Evolutionary conservation across 768 basidiomycete genomes (phyloP).

Genomic region (Leucogyrophana mollusca): DNA sequence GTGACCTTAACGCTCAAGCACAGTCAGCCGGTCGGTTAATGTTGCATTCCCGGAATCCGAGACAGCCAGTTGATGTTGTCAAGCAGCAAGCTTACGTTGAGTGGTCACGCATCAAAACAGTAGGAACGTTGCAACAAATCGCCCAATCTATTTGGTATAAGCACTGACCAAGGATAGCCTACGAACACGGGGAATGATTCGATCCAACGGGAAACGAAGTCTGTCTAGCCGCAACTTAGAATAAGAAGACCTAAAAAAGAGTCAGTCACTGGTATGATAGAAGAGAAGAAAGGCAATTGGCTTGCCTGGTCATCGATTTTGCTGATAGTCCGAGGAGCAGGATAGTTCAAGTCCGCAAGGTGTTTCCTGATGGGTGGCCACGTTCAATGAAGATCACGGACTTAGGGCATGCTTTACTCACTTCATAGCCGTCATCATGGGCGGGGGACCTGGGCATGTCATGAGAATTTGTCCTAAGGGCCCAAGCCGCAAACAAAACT

Average conservation of each 20-base stretch:
- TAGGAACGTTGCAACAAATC: too few species aligned
- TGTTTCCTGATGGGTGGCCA: constrained; percentile 61
- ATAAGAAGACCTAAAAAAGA: constrained; percentile 37
- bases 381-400: constrained; percentile 2
- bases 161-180: too few species aligned
- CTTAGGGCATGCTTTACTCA: constrained; percentile 30
- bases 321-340: constrained; percentile 85
- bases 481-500: constrained; percentile 29
- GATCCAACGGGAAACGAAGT: too few species aligned
- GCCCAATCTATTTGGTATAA: too few species aligned
- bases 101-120: too few species aligned
- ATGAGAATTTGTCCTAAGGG: not conserved
- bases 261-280: constrained; percentile 12
- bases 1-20: too few species aligned
- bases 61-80: too few species aligned
- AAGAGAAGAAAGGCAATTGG: not conserved
- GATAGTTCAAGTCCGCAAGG: constrained; percentile 83
- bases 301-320: constrained; percentile 87
- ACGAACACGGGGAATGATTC: too few species aligned
- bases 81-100: too few species aligned
- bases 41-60: too few species aligned
- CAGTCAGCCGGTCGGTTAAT: too few species aligned
- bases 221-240: too few species aligned
- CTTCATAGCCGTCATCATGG: constrained; percentile 82
- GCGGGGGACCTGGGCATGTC: constrained; percentile 56